Evolutionary conservation across 768 basidiomycete species (phyloP), one percentile per base, ranked within the genome.

Genomic region (Podaxis sp.): DNA sequence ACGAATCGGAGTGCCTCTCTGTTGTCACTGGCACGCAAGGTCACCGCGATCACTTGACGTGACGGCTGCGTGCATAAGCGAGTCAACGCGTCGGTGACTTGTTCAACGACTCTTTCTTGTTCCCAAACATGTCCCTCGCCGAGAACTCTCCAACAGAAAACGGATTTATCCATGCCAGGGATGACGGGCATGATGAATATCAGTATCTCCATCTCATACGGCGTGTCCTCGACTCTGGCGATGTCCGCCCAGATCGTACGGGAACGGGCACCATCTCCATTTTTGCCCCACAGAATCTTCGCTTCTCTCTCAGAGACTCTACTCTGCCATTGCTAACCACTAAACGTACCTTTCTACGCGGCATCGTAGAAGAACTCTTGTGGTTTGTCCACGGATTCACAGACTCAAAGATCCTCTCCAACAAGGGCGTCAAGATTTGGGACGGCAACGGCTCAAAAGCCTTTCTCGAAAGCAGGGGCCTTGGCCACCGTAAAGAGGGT

Each of bases 351-450:
- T 98, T 97, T 70, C 74, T 91, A 25, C 88, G 91, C 28, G 96
- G 93, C 0, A 95, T 99, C 42, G 74, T 92, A 21, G 95, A 95
- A 69, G 96, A 98, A 66, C 85, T 99, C 1, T 79, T 98, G 5
- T 99, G 96, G 96, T 99, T 99, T 68, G 75, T 97, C 14, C 77
- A 79, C 38, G 95, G 96, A 1, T 81, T 79, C 6, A 98, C 95
- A 0, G 93, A 97, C 74, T 85, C 91, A 0, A 86, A 77, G 4
- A 65, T 87, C 0, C 81, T 99, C 42, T 84, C 87, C 1, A 79
- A 82, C 32, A 91, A 91, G 70, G 94, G 93, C 55, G 83, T 98
- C 63, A 91, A 91, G 72, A 98, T 99, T 67, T 99, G 97, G 97
- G 95, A 98, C 70, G 95, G 95, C 0, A 98, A 99, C 64, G 95